Percentiles rank a stretch among this genome's conserved stretches.
Conservation (phyloP, 108 stramenopile species). For the Skeletonema tropicum region DNA sequence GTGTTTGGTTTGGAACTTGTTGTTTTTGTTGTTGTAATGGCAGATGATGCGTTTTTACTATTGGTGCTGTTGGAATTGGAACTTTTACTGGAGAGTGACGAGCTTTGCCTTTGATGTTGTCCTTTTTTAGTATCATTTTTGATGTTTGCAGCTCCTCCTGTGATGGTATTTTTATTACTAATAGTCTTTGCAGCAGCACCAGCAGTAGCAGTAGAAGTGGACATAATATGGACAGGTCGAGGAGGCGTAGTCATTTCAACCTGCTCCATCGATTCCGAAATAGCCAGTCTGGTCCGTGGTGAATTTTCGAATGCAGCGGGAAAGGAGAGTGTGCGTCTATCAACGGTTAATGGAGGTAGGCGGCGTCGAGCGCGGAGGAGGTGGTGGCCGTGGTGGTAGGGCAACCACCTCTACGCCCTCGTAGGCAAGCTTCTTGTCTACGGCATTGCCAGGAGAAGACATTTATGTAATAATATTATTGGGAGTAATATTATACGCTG, state of each 20-base stretch:
- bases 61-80: no score
- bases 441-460: not conserved
- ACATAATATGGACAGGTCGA: not conserved
- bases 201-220: not conserved
- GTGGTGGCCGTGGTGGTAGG: not conserved
- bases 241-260: not conserved
- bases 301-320: not conserved
- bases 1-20: not conserved
- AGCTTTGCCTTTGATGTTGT: not conserved
- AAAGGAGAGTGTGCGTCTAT: not conserved
- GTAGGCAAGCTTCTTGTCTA: no score
- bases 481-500: no score
- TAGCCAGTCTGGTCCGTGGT: not conserved
- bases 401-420: not conserved
- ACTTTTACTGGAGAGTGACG: not conserved
- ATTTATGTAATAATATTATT: not conserved
- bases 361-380: not conserved
- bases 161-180: no score
- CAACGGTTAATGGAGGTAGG: not conserved
- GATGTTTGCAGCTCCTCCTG: not conserved
- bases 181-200: not conserved
- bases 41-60: no score
- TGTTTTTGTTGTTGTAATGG: not conserved
- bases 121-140: not conserved
- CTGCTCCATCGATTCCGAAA: not conserved